Evolutionary conservation across 768 basidiomycete genomes (phyloP), one percentile per base, ranked within the genome.

Genomic region (Naganishia onofrii): DNA sequence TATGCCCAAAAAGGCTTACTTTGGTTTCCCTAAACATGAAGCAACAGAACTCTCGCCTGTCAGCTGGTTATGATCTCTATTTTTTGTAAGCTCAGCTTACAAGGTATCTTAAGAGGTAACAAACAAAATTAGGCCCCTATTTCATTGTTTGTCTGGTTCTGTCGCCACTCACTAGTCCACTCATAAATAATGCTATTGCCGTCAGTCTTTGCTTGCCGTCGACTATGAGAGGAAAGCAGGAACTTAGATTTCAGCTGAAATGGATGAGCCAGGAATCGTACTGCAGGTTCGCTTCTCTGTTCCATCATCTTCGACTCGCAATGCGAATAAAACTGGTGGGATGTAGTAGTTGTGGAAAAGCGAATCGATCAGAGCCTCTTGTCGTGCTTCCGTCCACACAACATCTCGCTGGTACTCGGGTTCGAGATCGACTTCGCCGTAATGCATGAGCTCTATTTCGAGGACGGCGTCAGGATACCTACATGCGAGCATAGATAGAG

Each of bases 121-220:
- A 36, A 23, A 36, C 34, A 21, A 34, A 29, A 23, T 13, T 48
- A 23, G 26, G 44, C 38, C 17, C 21, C 2, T 42, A 44, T 56
- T 21, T 55, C 52, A 23, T 15, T 3, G 53, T 55, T 48, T 42
- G 42, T 42, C 31, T 31, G 56, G 9, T 23, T 10, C 32, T 54
- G 0, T 19, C 6, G 6, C 9, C 2, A 56, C 69, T 65, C 23
- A 70, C 70, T 46, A 60, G 56, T 38, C 70, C 70, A 19, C 21
- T 68, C 70, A 71, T 71, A 51, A 71, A 71, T 36, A 68, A 54
- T n/a, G 34, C 48, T 52, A 71, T 56, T 28, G 57, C 31, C n/a
- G 70, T 71, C 52, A 71, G 57, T 51, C 70, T 60, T 36, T 71
- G 70, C 31, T 71, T 71, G 23, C 70, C 70, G 42, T 71, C 70